These are phyloP conservation scores for Mycena sp. DNA, from an alignment of 1,284 basidiomycete genomes.

Conservation along the genomic window DNA sequence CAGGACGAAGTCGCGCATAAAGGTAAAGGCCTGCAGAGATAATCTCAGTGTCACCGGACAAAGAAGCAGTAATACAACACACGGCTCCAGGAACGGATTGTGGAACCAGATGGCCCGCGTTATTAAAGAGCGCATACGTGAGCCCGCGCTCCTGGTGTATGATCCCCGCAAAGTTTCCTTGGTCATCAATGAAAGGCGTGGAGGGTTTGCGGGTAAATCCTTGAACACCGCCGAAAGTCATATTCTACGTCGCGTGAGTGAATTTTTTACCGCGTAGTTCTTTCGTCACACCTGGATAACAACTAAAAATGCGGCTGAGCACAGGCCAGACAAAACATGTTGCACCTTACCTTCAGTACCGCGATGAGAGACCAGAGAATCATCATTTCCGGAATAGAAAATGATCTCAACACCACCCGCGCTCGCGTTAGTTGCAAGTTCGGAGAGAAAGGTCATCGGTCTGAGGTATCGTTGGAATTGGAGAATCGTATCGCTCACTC, in stretches of 20 bases:
- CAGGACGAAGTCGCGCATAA: constrained; percentile 66
- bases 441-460: constrained; percentile 69
- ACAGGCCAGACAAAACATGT: not conserved
- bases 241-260: constrained; percentile 56
- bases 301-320: not conserved
- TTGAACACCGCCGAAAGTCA: constrained; percentile 76
- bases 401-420: constrained; percentile 58
- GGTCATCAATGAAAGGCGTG: constrained; percentile 70
- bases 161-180: constrained; percentile 68
- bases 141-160: constrained; percentile 76
- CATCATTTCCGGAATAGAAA: constrained; percentile 74
- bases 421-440: constrained; percentile 71
- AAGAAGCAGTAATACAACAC: constrained; percentile 49
- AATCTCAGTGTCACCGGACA: not conserved
- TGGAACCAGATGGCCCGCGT: constrained; percentile 68
- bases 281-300: not conserved
- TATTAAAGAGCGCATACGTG: constrained; percentile 66
- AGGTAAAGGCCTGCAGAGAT: constrained; percentile 55
- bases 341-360: constrained; percentile 68
- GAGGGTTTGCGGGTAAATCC: constrained; percentile 73
- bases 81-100: constrained; percentile 49
- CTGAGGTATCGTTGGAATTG: constrained; percentile 39
- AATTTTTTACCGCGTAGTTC: not conserved
- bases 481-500: no score
- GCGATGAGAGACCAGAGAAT: constrained; percentile 68